These are phyloP conservation scores for Tulasnella sp. DNA, from an alignment of 768 basidiomycete genomes.

Conservation along the genomic window DNA sequence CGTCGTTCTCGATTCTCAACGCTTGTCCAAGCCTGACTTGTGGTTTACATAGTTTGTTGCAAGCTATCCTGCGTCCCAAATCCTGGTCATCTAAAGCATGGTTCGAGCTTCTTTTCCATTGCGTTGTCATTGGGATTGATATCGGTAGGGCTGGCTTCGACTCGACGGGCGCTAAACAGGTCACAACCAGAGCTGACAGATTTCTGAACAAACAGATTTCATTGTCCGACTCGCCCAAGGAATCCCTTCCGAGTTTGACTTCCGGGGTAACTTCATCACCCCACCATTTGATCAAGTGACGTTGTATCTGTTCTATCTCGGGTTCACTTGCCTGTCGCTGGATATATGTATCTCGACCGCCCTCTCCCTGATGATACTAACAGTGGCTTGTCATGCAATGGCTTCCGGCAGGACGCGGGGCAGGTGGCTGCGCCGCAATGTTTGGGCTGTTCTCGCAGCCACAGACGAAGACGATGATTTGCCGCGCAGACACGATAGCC, in stretches of 20 bases:
- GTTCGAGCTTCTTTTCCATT: background rate
- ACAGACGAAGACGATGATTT: too few species aligned
- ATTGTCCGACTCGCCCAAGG: background rate
- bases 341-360: background rate
- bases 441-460: background rate
- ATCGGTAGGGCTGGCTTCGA: background rate
- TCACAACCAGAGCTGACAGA: background rate
- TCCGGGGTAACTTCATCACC: background rate
- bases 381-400: background rate
- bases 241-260: background rate
- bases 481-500: too few species aligned
- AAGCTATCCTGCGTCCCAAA: background rate
- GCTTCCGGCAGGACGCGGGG: background rate
- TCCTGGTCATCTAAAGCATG: background rate
- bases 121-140: background rate
- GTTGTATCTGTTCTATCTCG: background rate
- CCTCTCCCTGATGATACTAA: background rate
- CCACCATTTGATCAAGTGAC: background rate
- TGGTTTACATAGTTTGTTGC: background rate
- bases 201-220: background rate
- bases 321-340: background rate
- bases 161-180: background rate
- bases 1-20: background rate
- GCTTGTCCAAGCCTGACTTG: background rate
- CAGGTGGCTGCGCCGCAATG: background rate